Conservation (phyloP, 371 early-diverging fungal genomes). For the Mucor piriformis region DNA sequence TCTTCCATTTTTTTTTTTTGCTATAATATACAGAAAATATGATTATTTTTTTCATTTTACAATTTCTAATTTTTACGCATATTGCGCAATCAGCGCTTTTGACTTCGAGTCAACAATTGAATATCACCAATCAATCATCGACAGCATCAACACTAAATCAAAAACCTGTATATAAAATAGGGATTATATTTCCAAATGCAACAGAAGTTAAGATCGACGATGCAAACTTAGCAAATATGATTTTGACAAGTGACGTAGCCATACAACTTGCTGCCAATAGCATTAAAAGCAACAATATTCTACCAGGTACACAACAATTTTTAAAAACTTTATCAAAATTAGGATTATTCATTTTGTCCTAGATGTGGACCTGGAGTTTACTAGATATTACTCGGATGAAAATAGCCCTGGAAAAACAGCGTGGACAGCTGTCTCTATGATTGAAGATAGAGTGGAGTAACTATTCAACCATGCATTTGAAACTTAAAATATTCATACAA, state of each 20-base stretch:
- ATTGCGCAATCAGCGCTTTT: background rate
- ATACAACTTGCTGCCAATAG: conserved; percentile 29
- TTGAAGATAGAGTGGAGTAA: conserved; percentile 39
- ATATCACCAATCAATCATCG: background rate
- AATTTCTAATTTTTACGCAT: background rate
- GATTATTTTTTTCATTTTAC: background rate
- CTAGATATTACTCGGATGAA: conserved; percentile 32
- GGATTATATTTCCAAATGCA: conserved; percentile 39
- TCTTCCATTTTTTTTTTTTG: background rate
- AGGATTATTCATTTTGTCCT: background rate
- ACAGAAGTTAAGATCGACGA: conserved; percentile 19
- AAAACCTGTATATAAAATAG: conserved; percentile 34
- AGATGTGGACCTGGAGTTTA: conserved; percentile 40
- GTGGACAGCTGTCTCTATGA: conserved; percentile 34
- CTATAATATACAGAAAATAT: background rate
- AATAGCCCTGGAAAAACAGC: conserved; percentile 32
- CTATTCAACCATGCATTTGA: background rate
- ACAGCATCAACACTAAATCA: background rate
- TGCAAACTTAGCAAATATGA: conserved; percentile 34
- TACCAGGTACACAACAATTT: conserved; percentile 28
- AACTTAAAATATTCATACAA: background rate
- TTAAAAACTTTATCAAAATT: background rate
- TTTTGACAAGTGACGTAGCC: conserved; percentile 39
- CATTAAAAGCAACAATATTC: conserved; percentile 22
- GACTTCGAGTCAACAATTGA: conserved; percentile 1